Conservation (phyloP, 2,329 filamentous ascomycete genomes). For the Chaetomiaceae sp. region DNA sequence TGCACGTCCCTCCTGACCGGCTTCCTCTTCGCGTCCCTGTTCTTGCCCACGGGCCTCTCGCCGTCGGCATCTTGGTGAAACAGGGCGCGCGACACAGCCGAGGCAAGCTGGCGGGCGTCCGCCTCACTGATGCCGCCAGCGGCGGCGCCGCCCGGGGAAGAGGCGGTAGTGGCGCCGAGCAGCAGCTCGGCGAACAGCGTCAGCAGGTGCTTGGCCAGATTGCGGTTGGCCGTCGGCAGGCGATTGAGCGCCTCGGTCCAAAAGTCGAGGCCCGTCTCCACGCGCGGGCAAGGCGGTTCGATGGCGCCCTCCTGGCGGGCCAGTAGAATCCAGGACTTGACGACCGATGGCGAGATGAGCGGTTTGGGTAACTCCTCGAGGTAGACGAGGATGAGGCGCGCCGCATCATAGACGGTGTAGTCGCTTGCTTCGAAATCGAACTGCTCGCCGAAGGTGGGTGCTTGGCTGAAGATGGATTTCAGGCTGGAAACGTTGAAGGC, state of each 20-base stretch:
- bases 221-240: constrained; percentile 19
- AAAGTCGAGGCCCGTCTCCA: constrained; percentile 24
- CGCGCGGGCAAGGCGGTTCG: constrained; percentile 16
- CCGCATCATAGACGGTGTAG: constrained; percentile 22
- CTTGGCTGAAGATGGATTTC: constrained; percentile 18
- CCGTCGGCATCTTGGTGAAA: constrained; percentile 20
- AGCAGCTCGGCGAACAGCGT: constrained; percentile 21
- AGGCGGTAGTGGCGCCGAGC: too few relatives aligned
- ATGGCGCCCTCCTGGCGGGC: constrained; percentile 22
- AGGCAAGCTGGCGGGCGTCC: constrained; percentile 19
- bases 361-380: constrained; percentile 22
- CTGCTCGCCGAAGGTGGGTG: constrained; percentile 18
- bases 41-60: neutral
- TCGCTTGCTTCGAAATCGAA: constrained; percentile 19
- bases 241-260: constrained; percentile 25
- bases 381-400: constrained; percentile 20
- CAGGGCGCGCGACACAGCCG: constrained; percentile 18
- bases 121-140: constrained; percentile 11
- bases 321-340: constrained; percentile 22
- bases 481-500: constrained; percentile 18
- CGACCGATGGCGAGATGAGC: constrained; percentile 17
- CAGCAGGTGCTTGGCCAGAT: constrained; percentile 22
- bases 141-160: too few relatives aligned
- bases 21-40: constrained; percentile 4
- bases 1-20: constrained; percentile 15